phyloP scores from a whole-genome alignment of 2,329 filamentous ascomycete genomes.

The Decorospora gaudefroyi region DNA sequence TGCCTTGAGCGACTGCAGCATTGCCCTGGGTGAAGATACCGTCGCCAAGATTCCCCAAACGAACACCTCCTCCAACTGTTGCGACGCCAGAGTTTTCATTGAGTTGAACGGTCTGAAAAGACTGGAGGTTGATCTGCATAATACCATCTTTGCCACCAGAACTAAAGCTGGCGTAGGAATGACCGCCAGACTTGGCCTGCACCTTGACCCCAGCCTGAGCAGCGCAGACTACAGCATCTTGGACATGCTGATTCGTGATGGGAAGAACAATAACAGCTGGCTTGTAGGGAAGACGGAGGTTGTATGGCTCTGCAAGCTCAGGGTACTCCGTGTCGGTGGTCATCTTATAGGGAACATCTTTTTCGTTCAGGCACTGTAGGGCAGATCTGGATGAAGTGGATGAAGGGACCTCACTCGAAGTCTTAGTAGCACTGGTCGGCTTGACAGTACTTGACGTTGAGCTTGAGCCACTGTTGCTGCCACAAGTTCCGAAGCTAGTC shows the following conservation, averaged over 20 bases:
- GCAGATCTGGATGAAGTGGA: slow-evolving; percentile 17
- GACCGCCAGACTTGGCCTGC: slow-evolving; percentile 66
- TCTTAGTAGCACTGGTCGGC: slow-evolving; percentile 18
- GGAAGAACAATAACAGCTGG: slow-evolving; percentile 64
- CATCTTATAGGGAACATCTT: slow-evolving; percentile 43
- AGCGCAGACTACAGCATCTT: slow-evolving; percentile 63
- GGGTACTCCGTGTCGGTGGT: slow-evolving; percentile 30
- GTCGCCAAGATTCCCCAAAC: slow-evolving; percentile 51
- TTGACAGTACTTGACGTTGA: slow-evolving; percentile 17
- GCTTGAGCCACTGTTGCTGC: slow-evolving; percentile 19
- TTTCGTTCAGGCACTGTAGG: slow-evolving; percentile 40
- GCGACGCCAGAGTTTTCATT: slow-evolving; percentile 50
- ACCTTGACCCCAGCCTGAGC: slow-evolving; percentile 57
- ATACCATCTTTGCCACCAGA: slow-evolving; percentile 57
- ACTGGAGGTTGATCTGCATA: slow-evolving; percentile 55
- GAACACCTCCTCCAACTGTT: slow-evolving; percentile 55
- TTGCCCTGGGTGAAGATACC: slow-evolving; percentile 43
- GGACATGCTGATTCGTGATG: slow-evolving; percentile 58
- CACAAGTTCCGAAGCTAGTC: slow-evolving; percentile 38
- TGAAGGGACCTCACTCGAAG: slow-evolving; percentile 22
- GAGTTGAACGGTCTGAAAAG: slow-evolving; percentile 52
- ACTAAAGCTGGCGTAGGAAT: slow-evolving; percentile 63
- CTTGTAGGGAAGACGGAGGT: slow-evolving; percentile 44
- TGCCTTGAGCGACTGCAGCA: slow-evolving; percentile 57
- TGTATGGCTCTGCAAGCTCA: slow-evolving; percentile 45